phyloP scores from a whole-genome alignment of 2,329 filamentous ascomycete genomes.

The Botrytis medusae region DNA sequence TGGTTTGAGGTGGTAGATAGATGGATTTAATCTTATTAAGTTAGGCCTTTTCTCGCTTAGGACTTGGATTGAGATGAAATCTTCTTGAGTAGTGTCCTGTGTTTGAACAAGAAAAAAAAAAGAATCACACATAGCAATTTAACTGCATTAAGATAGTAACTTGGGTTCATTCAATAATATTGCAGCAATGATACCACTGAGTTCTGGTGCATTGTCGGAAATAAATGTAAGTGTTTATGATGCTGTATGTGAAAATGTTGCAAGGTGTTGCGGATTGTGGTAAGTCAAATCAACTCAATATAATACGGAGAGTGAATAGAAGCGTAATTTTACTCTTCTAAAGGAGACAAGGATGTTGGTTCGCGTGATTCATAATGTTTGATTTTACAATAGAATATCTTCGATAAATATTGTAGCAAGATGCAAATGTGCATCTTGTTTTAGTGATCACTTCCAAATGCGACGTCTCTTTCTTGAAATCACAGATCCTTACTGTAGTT shows the following conservation, averaged over 20 bases:
- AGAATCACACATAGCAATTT: neutral
- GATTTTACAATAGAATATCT: neutral
- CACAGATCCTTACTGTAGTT: neutral
- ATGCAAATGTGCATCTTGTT: neutral
- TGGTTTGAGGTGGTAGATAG: neutral
- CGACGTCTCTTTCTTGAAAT: neutral
- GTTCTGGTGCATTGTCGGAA: neutral
- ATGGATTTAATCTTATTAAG: neutral
- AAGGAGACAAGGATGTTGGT: fast-evolving
- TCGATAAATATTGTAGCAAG: neutral
- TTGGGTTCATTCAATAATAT: neutral
- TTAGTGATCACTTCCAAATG: neutral
- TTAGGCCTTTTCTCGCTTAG: neutral
- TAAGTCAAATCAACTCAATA: neutral
- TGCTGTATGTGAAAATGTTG: neutral
- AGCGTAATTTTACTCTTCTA: neutral
- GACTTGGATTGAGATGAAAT: neutral
- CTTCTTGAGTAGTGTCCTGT: neutral
- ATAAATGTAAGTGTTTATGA: neutral
- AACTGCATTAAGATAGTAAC: fast-evolving
- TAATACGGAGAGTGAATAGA: neutral
- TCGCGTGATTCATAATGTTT: neutral
- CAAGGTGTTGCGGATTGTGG: neutral
- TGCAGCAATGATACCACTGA: neutral
- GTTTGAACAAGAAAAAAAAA: neutral